These are phyloP conservation scores for Penicillium sp. DNA, from an alignment of 2,329 filamentous ascomycete species.

Conservation along the genomic window DNA sequence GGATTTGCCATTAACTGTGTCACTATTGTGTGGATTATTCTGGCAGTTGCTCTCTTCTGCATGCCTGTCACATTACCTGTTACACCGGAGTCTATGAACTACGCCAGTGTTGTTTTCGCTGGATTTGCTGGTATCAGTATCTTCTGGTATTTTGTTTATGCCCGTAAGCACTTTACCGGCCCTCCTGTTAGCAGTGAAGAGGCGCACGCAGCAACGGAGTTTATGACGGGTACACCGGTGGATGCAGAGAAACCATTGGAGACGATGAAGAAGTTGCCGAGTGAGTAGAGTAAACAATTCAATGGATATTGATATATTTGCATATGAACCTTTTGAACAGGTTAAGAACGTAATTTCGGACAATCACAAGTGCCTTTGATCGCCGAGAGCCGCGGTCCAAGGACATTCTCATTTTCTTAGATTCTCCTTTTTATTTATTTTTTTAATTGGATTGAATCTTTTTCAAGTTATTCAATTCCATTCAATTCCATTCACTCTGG, in stretches of 20 bases:
- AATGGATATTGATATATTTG: not conserved
- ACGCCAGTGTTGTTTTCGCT: conserved; percentile 64
- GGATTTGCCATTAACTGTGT: conserved; percentile 66
- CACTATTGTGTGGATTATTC: conserved; percentile 67
- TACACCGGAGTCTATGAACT: conserved; percentile 60
- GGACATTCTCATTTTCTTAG: not conserved
- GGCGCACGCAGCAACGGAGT: conserved; percentile 24
- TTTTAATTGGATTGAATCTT: not conserved
- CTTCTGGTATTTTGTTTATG: conserved; percentile 62
- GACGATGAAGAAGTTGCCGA: conserved; percentile 20
- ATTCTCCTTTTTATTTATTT: not conserved
- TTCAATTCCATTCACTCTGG: not conserved
- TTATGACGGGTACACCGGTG: conserved; percentile 33
- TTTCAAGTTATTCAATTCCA: no score
- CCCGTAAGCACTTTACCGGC: conserved; percentile 62
- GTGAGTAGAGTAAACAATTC: not conserved
- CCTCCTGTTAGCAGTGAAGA: conserved; percentile 44
- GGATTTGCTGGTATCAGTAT: conserved; percentile 61
- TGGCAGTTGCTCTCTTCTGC: conserved; percentile 71
- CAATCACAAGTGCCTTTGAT: conserved; percentile 32
- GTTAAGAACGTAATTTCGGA: not conserved
- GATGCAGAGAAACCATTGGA: conserved; percentile 34
- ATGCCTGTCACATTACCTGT: conserved; percentile 67
- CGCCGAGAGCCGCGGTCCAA: conserved; percentile 37
- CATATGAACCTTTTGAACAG: no score